Evolutionary conservation across 257 asterid genomes (phyloP), one percentile per base, ranked within the genome.

Genomic region (Mitragyna speciosa): DNA sequence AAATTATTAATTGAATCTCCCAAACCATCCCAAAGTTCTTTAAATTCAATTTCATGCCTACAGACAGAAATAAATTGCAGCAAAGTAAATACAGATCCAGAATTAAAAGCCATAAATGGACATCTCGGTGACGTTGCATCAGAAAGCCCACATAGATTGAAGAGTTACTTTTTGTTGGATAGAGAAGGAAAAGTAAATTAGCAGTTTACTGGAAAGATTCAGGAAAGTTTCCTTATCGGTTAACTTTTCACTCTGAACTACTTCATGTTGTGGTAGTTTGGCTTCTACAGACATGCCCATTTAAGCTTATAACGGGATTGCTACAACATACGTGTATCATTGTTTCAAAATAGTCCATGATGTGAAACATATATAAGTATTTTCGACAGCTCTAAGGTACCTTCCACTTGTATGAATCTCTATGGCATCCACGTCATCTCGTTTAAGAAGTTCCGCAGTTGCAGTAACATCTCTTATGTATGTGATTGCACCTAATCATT

Each of bases 371-470:
- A 30, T 4, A 33, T 54, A 1, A 4, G 16, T 7, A 65, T 22
- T 48, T 36, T 54, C 36, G 6, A 17, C 61, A 80, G 61, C 30
- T 39, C 77, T 56, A 24, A 67, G 72, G 65, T 85, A 94, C 98
- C 98, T 94, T 88, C 96, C 97, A 80, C 84, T 91, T 4, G 98
- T 94, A 89, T 94, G 98, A 85, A 94, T 93, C 83, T 94, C 98
- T 67, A 93, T 74, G 78, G 97, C 97, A 86, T 94, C 97, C 67
- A 94, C 88, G 72, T 81, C 89, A 74, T 88, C 87, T 65, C 63
- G 85, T 81, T 82, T 80, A 76, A 93, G 96, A 84, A 94, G 97
- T 85, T 93, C 84, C 54, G 93, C 89, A 64, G 96, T 87, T 79
- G 97, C 89, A 82, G 88, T 81, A 80, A 85, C 91, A 79, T 94